Percentiles rank a stretch among this genome's conserved stretches.
Conservation (phyloP, 768 basidiomycete species). For the Hydnum rufescens region DNA sequence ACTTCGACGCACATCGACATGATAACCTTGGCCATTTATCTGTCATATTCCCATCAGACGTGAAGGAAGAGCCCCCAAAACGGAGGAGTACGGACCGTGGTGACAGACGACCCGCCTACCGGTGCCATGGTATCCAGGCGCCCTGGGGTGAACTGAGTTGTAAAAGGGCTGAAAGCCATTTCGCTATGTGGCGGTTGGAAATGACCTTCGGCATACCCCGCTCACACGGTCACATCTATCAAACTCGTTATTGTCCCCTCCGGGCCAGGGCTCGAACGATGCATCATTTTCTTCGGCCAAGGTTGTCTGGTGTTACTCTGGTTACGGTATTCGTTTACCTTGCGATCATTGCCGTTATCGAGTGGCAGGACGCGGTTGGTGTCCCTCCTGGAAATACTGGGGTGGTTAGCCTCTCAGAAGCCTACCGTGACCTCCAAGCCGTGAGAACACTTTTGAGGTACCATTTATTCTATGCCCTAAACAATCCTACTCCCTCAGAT, state of each 20-base stretch:
- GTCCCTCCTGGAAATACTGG: neutral
- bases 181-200: no score
- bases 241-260: neutral
- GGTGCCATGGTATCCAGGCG: no score
- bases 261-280: neutral
- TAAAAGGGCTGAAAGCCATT: no score
- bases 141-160: no score
- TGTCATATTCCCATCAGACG: no score
- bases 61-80: no score
- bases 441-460: neutral
- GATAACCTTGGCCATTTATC: no score
- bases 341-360: neutral
- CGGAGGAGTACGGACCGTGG: no score
- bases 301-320: neutral
- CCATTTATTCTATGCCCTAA: neutral
- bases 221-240: neutral
- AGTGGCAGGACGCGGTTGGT: neutral
- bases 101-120: no score
- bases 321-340: neutral
- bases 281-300: neutral
- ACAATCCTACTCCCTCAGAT: conserved; percentile 22
- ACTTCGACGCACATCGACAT: no score
- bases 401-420: neutral
- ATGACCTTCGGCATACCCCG: no score
- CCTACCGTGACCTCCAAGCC: neutral